phyloP scores from a whole-genome alignment of 2,329 filamentous ascomycete species.

The Fusarium irregulare region DNA sequence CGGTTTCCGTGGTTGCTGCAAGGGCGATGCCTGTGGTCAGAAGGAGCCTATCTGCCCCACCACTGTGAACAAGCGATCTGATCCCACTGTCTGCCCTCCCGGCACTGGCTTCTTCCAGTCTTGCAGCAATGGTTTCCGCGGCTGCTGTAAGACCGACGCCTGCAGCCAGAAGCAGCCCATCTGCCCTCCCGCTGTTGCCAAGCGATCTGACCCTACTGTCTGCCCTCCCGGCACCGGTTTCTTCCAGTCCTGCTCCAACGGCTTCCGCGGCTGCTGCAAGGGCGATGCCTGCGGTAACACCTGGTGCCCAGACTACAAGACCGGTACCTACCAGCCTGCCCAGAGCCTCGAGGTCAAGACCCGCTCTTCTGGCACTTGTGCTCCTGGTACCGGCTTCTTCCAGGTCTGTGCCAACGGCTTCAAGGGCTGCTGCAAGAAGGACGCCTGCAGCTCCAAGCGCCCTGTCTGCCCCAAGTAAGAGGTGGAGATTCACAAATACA shows the following conservation, averaged over 20 bases:
- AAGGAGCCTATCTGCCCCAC: background rate
- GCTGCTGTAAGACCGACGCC: slow-evolving; percentile 23
- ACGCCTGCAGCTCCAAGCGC: slow-evolving; percentile 23
- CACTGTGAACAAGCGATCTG: slow-evolving; percentile 1
- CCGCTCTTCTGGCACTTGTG: slow-evolving; percentile 14
- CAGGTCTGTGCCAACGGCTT: slow-evolving; percentile 31
- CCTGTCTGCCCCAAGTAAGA: slow-evolving; percentile 36
- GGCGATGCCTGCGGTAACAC: slow-evolving; percentile 17
- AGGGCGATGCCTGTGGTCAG: slow-evolving; percentile 17
- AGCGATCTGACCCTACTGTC: slow-evolving; percentile 6
- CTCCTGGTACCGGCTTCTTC: slow-evolving; percentile 16
- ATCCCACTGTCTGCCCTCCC: slow-evolving; percentile 12
- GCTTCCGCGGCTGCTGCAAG: slow-evolving; percentile 34
- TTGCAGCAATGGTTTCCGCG: slow-evolving; percentile 27
- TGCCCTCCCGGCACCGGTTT: slow-evolving; percentile 14
- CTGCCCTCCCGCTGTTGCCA: background rate
- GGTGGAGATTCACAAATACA: background rate
- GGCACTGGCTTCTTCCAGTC: slow-evolving; percentile 19
- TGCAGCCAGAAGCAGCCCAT: slow-evolving; percentile 2
- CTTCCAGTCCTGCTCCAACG: slow-evolving; percentile 28
- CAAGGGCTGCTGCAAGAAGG: slow-evolving; percentile 36
- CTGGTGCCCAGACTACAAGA: slow-evolving; percentile 34
- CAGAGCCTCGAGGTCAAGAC: slow-evolving; percentile 22
- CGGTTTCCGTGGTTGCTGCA: slow-evolving; percentile 31
- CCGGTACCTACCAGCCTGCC: slow-evolving; percentile 26